A percentile compares a stretch with the other conserved stretches of the same genome.
Evolutionary conservation across 2,329 filamentous ascomycete genomes (phyloP).

Genomic region (Clarireedia homoeocarpa): DNA sequence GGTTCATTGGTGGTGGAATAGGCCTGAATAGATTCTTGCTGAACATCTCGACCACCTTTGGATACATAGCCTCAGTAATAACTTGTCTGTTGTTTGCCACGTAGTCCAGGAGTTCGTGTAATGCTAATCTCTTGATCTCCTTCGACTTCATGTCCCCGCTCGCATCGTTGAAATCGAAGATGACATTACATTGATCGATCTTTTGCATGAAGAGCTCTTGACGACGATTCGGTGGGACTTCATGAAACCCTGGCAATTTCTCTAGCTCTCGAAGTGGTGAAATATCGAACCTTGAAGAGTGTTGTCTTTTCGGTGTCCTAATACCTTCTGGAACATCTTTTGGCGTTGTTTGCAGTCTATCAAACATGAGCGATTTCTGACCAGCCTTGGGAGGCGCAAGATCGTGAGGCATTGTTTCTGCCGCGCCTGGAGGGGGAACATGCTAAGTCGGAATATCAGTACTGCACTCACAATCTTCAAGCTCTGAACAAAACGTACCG

Average conservation of each 20-base stretch:
- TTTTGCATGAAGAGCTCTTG: slow-evolving; percentile 99
- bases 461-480: background rate
- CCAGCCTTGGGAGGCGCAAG: slow-evolving; percentile 88
- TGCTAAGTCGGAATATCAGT: slow-evolving; percentile 48
- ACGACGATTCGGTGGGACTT: slow-evolving; percentile 87
- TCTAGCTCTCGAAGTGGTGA: slow-evolving; percentile 94
- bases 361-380: slow-evolving; percentile 81
- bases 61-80: slow-evolving; percentile 98
- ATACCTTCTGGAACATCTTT: slow-evolving; percentile 96
- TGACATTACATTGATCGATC: slow-evolving; percentile 99
- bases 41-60: slow-evolving; percentile 97
- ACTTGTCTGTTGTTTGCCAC: slow-evolving; percentile 98
- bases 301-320: slow-evolving; percentile 89
- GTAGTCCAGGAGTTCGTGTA: slow-evolving; percentile 95
- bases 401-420: slow-evolving; percentile 97
- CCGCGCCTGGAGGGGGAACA: slow-evolving; percentile 81
- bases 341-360: slow-evolving; percentile 84
- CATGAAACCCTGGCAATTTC: slow-evolving; percentile 95
- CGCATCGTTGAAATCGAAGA: slow-evolving; percentile 98
- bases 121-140: slow-evolving; percentile 93
- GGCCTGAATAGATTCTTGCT: slow-evolving; percentile 96
- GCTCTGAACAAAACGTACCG: slow-evolving; percentile 51
- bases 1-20: slow-evolving; percentile 94
- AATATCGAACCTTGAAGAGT: slow-evolving; percentile 96
- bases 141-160: slow-evolving; percentile 99